A percentile compares a stretch with the other conserved stretches of the same genome.
Evolutionary conservation across 371 early-diverging fungal species (phyloP).

Genomic region (Mortierella sp.): DNA sequence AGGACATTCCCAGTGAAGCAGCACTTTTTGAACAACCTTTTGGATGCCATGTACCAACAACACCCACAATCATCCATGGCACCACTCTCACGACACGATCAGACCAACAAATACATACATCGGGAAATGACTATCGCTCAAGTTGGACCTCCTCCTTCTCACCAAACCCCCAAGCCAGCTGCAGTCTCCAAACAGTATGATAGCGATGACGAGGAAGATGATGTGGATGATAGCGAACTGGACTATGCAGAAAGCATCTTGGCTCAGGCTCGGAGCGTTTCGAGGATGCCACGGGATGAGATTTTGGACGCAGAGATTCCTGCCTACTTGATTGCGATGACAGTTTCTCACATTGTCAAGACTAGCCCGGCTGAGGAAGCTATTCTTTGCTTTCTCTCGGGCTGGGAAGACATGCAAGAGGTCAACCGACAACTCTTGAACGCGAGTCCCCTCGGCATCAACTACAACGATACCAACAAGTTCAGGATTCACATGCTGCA

Average conservation of each 20-base stretch:
- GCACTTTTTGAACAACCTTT: slow-evolving; percentile 71
- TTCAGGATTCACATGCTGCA: slow-evolving; percentile 68
- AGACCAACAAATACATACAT: slow-evolving; percentile 52
- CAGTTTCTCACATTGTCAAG: slow-evolving; percentile 53
- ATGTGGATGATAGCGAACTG: slow-evolving; percentile 47
- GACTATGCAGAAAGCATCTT: slow-evolving; percentile 44
- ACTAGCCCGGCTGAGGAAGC: slow-evolving; percentile 59
- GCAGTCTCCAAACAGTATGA: slow-evolving; percentile 20
- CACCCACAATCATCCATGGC: slow-evolving; percentile 26
- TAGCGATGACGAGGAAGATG: slow-evolving; percentile 55
- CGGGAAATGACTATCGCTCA: slow-evolving; percentile 51
- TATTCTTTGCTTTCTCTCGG: slow-evolving; percentile 83
- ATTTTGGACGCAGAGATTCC: slow-evolving; percentile 55
- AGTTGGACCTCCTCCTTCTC: slow-evolving; percentile 34
- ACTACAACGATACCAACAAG: slow-evolving; percentile 37
- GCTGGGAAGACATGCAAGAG: slow-evolving; percentile 69
- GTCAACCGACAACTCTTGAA: slow-evolving; percentile 45
- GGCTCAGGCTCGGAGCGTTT: slow-evolving; percentile 35
- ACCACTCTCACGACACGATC: slow-evolving; percentile 39
- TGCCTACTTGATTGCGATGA: slow-evolving; percentile 49
- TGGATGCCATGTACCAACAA: slow-evolving; percentile 52
- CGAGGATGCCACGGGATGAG: slow-evolving; percentile 52
- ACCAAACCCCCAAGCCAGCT: slow-evolving; percentile 3
- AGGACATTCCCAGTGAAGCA: slow-evolving; percentile 73
- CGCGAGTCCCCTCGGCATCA: slow-evolving; percentile 42